phyloP scores from a whole-genome alignment of 2,329 filamentous ascomycete genomes.

The Colletotrichum destructivum region DNA sequence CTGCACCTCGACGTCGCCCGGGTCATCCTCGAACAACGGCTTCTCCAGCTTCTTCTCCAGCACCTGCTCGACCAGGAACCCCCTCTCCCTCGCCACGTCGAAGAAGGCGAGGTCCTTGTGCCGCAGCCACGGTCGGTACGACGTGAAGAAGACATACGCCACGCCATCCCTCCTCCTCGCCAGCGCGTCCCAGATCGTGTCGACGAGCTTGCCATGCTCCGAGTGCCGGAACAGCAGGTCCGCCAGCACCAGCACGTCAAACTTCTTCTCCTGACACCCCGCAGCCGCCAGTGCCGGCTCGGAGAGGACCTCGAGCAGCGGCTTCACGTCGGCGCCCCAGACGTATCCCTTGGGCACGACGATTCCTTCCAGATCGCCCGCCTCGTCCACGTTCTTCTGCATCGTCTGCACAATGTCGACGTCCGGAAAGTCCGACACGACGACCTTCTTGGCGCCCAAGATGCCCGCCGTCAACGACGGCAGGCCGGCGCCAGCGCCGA shows the following conservation, averaged over 20 bases:
- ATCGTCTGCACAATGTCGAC: conserved; percentile 86
- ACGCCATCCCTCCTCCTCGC: conserved; percentile 67
- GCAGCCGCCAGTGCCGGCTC: not conserved
- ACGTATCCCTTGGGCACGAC: conserved; percentile 81
- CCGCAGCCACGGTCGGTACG: conserved; percentile 91
- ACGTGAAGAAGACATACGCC: conserved; percentile 93
- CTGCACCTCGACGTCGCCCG: conserved; percentile 84
- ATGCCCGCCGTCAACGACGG: conserved; percentile 84
- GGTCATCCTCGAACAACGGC: conserved; percentile 91
- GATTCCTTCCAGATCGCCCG: conserved; percentile 51
- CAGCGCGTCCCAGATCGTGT: conserved; percentile 79
- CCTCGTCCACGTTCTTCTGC: conserved; percentile 78
- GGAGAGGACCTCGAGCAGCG: conserved; percentile 72
- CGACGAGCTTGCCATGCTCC: conserved; percentile 84
- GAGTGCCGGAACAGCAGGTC: conserved; percentile 93
- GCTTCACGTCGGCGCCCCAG: conserved; percentile 80
- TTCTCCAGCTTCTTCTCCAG: conserved; percentile 86
- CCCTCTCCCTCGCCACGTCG: conserved; percentile 77
- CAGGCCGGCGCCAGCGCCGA: conserved; percentile 90
- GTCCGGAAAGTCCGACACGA: conserved; percentile 93
- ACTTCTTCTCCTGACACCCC: conserved; percentile 57
- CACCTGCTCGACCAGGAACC: conserved; percentile 84
- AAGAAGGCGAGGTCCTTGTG: conserved; percentile 92
- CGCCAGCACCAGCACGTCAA: conserved; percentile 88
- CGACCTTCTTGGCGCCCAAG: conserved; percentile 78